phyloP scores from a whole-genome alignment of 2,329 filamentous ascomycete species.

The Purpureocillium lavendulum region DNA sequence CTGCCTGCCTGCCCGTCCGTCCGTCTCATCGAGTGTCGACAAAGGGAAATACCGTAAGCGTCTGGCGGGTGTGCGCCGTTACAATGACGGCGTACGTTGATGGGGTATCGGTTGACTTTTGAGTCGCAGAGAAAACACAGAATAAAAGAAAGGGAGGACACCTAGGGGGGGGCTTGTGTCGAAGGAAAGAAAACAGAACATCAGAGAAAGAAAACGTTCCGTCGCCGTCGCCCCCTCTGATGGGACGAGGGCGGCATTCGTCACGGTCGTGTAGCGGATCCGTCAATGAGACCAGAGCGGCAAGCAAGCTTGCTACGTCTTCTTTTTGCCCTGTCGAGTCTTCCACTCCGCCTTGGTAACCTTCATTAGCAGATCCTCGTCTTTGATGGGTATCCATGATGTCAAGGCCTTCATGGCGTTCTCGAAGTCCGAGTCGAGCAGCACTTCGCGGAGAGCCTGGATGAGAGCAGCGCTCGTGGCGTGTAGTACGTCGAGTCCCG shows the following conservation, averaged over 20 bases:
- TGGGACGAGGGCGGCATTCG: too few relatives aligned
- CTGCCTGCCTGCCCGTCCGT: too few relatives aligned
- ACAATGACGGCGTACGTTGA: too few relatives aligned
- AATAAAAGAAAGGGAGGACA: conserved; percentile 7
- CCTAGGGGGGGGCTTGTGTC: neutral
- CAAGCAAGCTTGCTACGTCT: conserved; percentile 22
- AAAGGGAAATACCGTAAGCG: too few relatives aligned
- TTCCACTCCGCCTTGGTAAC: conserved; percentile 86
- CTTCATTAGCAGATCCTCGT: conserved; percentile 88
- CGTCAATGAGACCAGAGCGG: conserved; percentile 12
- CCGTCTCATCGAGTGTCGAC: too few relatives aligned
- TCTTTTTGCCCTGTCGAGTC: conserved; percentile 42
- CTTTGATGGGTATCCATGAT: conserved; percentile 86
- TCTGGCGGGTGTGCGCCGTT: too few relatives aligned
- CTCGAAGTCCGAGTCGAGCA: conserved; percentile 92
- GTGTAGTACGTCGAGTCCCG: conserved; percentile 77
- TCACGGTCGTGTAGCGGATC: too few relatives aligned
- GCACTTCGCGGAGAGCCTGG: conserved; percentile 78
- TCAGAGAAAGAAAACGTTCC: too few relatives aligned
- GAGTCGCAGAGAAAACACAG: conserved; percentile 6
- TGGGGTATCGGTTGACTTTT: too few relatives aligned
- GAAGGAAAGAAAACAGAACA: too few relatives aligned
- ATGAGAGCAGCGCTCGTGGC: conserved; percentile 85
- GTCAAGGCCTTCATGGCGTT: conserved; percentile 97
- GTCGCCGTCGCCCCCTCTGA: too few relatives aligned